phyloP scores from a whole-genome alignment of 23 red algal genomes.

The Agarophyton chilense region DNA sequence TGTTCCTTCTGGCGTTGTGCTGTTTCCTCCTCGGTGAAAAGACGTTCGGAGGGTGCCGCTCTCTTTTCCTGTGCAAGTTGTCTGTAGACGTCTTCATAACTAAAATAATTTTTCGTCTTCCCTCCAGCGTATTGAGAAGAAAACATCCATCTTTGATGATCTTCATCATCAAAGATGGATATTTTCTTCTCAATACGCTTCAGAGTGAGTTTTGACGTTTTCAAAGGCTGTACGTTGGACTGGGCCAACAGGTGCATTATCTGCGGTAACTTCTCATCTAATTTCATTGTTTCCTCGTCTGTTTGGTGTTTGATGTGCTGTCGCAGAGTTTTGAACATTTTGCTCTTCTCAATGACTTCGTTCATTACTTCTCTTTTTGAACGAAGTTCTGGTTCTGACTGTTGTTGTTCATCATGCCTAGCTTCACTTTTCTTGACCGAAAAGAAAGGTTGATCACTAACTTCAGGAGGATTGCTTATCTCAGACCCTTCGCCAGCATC shows the following conservation, averaged over 20 bases:
- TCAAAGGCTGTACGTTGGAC: neutral
- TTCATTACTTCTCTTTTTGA: slow-evolving; percentile 67
- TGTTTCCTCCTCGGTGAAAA: slow-evolving; percentile 61
- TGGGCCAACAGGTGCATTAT: slow-evolving; percentile 41
- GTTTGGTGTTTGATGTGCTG: slow-evolving; percentile 53
- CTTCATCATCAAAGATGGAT: slow-evolving; percentile 37
- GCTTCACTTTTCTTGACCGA: neutral
- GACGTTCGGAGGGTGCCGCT: slow-evolving; percentile 47
- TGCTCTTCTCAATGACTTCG: slow-evolving; percentile 73
- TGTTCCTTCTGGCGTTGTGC: slow-evolving; percentile 48
- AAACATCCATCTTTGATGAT: neutral
- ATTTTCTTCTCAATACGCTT: neutral
- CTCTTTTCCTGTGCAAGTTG: slow-evolving; percentile 59
- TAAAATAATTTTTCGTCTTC: neutral
- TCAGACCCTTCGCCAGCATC: neutral
- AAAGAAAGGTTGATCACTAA: neutral
- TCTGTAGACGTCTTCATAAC: slow-evolving; percentile 58
- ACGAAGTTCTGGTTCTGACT: neutral
- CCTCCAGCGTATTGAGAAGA: neutral
- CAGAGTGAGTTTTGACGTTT: neutral
- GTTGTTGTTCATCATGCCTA: neutral
- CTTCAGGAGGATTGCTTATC: neutral
- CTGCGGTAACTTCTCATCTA: slow-evolving; percentile 48
- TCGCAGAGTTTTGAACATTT: slow-evolving; percentile 68
- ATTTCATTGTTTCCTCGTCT: slow-evolving; percentile 46